Conservation (phyloP, 2,329 filamentous ascomycete genomes). For the Penicillium aurantiogriseum region DNA sequence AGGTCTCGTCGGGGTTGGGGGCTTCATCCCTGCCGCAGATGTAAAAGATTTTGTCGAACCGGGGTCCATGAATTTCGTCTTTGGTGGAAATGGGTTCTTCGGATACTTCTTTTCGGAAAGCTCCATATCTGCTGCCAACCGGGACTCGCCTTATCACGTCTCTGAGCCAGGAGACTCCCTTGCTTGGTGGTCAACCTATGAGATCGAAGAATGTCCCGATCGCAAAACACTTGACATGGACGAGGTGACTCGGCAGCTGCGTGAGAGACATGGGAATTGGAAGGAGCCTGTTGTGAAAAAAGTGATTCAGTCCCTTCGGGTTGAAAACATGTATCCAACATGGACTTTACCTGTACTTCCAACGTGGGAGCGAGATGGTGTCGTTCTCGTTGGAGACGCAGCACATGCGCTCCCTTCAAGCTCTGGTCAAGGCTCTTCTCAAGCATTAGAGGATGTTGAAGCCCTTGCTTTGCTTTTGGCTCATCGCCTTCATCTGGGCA, state of each 20-base stretch:
- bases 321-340: conserved; percentile 49
- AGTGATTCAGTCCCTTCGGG: conserved; percentile 39
- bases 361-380: conserved; percentile 48
- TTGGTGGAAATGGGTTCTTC: conserved; percentile 53
- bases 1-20: conserved; percentile 48
- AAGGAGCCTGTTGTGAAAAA: conserved; percentile 46
- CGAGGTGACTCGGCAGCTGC: conserved; percentile 37
- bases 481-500: background rate
- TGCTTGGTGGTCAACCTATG: conserved; percentile 50
- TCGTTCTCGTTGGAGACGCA: conserved; percentile 34
- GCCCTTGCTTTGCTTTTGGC: background rate
- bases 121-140: conserved; percentile 16
- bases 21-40: conserved; percentile 40
- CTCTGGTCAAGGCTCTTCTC: background rate
- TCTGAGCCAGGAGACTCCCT: conserved; percentile 33
- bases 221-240: conserved; percentile 32
- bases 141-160: conserved; percentile 28
- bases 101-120: conserved; percentile 45
- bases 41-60: conserved; percentile 32
- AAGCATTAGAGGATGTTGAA: background rate
- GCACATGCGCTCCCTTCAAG: background rate
- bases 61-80: conserved; percentile 45
- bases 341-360: conserved; percentile 51
- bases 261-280: conserved; percentile 47
- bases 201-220: conserved; percentile 33